Evolutionary conservation across 139 green algal species (phyloP).

Genomic region (Haematococcus lacustris): DNA sequence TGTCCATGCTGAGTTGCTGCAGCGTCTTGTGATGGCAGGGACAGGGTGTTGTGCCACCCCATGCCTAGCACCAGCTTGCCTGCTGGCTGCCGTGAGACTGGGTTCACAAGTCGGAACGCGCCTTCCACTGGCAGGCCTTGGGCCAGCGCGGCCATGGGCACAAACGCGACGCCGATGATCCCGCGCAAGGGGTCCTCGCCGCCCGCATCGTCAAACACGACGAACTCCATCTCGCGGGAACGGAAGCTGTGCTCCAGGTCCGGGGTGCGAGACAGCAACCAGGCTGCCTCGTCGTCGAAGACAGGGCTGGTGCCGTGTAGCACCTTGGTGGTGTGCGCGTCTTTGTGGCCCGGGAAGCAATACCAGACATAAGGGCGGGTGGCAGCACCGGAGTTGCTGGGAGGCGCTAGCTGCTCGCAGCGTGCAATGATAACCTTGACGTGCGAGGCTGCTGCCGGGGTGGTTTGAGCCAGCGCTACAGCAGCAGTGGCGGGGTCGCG

Average conservation of each 20-base stretch:
- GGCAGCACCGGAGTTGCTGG: slow-evolving; percentile 7
- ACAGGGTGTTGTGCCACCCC: slow-evolving; percentile 39
- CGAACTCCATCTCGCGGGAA: slow-evolving; percentile 13
- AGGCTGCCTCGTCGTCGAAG: slow-evolving; percentile 31
- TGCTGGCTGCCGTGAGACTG: slow-evolving; percentile 22
- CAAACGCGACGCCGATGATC: slow-evolving; percentile 28
- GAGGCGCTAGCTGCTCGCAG: slow-evolving; percentile 10
- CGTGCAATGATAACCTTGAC: slow-evolving; percentile 20
- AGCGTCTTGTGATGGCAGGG: slow-evolving; percentile 6
- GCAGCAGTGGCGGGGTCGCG: slow-evolving; percentile 24
- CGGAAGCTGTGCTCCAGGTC: slow-evolving; percentile 25
- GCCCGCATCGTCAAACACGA: slow-evolving; percentile 35
- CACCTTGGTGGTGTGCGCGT: slow-evolving; percentile 27
- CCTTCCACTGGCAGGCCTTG: slow-evolving; percentile 34
- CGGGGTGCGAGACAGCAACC: slow-evolving; percentile 29
- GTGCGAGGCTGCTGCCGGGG: slow-evolving; percentile 7
- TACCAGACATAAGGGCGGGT: slow-evolving; percentile 16
- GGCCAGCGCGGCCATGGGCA: slow-evolving; percentile 21
- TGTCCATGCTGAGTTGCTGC: background rate
- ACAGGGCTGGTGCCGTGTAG: slow-evolving; percentile 19
- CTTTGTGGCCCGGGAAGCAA: slow-evolving; percentile 34
- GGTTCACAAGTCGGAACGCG: slow-evolving; percentile 31
- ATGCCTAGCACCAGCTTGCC: slow-evolving; percentile 28
- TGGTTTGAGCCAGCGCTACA: slow-evolving; percentile 14
- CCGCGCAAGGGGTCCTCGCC: slow-evolving; percentile 28